A percentile compares a stretch with the other conserved stretches of the same genome.
Conservation (phyloP, 176 grass and related monocot species). For the Aegilops longissima region DNA sequence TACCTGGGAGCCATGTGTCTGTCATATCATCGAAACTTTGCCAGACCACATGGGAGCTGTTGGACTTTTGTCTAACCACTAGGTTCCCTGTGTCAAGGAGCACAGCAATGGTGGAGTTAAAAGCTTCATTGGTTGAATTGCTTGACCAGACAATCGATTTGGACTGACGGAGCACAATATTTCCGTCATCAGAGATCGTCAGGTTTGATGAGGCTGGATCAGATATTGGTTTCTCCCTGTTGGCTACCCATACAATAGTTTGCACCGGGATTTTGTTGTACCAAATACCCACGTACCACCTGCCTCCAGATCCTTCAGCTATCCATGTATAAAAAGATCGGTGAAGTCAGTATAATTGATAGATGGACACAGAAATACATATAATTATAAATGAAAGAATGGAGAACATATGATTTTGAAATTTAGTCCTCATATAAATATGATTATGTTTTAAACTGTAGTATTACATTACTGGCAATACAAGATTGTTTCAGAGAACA, state of each 20-base stretch:
- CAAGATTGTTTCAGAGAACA: no score
- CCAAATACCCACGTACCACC: conserved; percentile 49
- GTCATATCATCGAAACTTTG: conserved; percentile 34
- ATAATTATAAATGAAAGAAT: no score
- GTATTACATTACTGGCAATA: no score
- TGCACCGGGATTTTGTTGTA: conserved; percentile 39
- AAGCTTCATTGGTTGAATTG: neutral
- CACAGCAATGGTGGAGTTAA: conserved; percentile 8
- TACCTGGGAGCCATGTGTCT: conserved; percentile 25
- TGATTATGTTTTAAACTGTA: no score
- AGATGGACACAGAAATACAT: neutral
- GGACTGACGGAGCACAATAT: conserved; percentile 9
- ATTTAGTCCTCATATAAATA: no score
- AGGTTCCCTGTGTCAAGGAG: conserved; percentile 39
- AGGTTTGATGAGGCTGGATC: conserved; percentile 30
- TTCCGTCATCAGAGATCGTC: conserved; percentile 32
- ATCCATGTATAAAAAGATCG: neutral
- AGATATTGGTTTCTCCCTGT: conserved; percentile 35
- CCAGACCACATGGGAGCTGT: conserved; percentile 2
- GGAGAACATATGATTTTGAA: no score
- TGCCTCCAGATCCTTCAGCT: conserved; percentile 15
- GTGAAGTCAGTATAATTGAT: neutral
- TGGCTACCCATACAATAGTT: conserved; percentile 50
- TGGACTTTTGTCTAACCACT: conserved; percentile 7
- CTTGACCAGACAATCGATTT: conserved; percentile 22